phyloP scores from a whole-genome alignment of 805 yeast species.

The Kluyveromyces wickerhamii region DNA sequence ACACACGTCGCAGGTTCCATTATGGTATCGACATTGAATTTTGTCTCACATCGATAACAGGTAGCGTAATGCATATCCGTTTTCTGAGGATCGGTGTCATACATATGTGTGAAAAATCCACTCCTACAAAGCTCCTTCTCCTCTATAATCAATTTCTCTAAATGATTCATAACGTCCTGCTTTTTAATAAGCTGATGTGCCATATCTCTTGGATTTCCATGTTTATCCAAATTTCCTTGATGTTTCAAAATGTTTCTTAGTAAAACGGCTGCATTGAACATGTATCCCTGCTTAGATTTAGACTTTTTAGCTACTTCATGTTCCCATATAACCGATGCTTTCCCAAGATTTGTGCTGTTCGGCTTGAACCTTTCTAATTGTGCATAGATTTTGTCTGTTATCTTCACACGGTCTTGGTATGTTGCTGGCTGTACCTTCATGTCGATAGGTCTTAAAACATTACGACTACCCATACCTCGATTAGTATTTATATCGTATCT shows the following conservation, averaged over 20 bases:
- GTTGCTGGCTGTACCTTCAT: slow-evolving; percentile 24
- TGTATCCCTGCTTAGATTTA: slow-evolving; percentile 23
- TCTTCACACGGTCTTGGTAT: slow-evolving; percentile 26
- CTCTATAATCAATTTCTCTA: slow-evolving; percentile 16
- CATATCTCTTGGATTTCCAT: slow-evolving; percentile 3
- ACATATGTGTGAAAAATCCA: slow-evolving; percentile 18
- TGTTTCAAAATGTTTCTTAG: slow-evolving; percentile 23
- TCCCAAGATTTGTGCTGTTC: slow-evolving; percentile 9
- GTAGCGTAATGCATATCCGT: slow-evolving; percentile 8
- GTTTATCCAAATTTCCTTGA: slow-evolving; percentile 21
- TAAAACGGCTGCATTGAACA: slow-evolving; percentile 25
- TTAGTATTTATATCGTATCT: no score
- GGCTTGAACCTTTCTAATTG: slow-evolving; percentile 16
- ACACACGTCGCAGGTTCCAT: slow-evolving; percentile 23
- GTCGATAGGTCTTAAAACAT: slow-evolving; percentile 22
- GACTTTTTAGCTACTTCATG: slow-evolving; percentile 21
- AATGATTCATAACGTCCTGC: slow-evolving; percentile 12
- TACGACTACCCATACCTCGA: no score
- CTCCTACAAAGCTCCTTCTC: slow-evolving; percentile 15
- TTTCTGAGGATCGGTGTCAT: slow-evolving; percentile 3
- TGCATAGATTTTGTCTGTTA: slow-evolving; percentile 22
- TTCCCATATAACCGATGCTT: slow-evolving; percentile 23
- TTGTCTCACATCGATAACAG: slow-evolving; percentile 26
- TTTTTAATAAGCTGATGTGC: slow-evolving; percentile 8
- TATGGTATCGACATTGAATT: slow-evolving; percentile 20